Conservation (phyloP, 805 yeast genomes). For the Nakazawaea populi region DNA sequence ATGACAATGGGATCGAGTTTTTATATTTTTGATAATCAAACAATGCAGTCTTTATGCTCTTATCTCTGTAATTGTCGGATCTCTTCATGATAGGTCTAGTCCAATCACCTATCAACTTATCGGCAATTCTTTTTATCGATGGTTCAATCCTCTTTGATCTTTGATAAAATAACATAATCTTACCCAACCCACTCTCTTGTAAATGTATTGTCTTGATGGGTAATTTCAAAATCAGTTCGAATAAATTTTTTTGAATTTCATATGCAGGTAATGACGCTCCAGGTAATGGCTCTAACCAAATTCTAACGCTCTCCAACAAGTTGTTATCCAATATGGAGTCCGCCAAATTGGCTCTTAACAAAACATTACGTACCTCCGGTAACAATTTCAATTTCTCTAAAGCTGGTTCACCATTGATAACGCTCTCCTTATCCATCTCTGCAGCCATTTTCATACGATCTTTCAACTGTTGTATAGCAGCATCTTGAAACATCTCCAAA, state of each 20-base stretch:
- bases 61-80: conserved; percentile 89
- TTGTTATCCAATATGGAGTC: conserved; percentile 94
- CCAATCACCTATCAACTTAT: conserved; percentile 92
- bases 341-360: conserved; percentile 79
- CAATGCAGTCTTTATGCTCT: conserved; percentile 60
- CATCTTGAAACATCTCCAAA: conserved; percentile 92
- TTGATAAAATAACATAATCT: conserved; percentile 89
- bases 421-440: conserved; percentile 56
- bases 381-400: conserved; percentile 72
- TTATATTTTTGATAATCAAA: conserved; percentile 57
- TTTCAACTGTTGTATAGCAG: conserved; percentile 71
- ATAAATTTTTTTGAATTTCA: conserved; percentile 87
- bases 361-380: conserved; percentile 68
- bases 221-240: conserved; percentile 63
- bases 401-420: conserved; percentile 61
- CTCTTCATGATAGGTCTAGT: conserved; percentile 96
- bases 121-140: conserved; percentile 80
- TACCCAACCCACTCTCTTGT: conserved; percentile 91
- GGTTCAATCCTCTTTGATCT: conserved; percentile 87
- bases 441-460: conserved; percentile 90
- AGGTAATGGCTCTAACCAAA: conserved; percentile 98
- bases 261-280: conserved; percentile 97
- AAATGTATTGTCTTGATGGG: conserved; percentile 96
- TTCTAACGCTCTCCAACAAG: conserved; percentile 83
- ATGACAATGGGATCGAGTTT: conserved; percentile 32